Percentiles rank a stretch among this genome's conserved stretches.
phyloP scores from a whole-genome alignment of 305 asterid genomes.

The Rubia peregrina region DNA sequence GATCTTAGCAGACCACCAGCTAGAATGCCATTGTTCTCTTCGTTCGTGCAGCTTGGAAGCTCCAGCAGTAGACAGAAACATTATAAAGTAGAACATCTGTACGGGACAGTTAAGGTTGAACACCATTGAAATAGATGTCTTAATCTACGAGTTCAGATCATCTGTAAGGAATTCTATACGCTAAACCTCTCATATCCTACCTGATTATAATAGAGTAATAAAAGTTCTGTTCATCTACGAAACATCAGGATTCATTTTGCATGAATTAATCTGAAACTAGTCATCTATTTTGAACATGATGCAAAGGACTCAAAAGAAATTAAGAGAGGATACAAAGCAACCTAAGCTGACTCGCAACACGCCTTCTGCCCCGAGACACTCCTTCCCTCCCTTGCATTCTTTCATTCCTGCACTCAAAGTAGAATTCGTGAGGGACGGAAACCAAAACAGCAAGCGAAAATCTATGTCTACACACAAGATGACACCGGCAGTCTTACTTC shows the following conservation, averaged over 20 bases:
- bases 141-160: not conserved
- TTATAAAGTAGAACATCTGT: conserved; percentile 38
- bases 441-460: not conserved
- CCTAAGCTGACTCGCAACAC: conserved; percentile 46
- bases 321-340: conserved; percentile 33
- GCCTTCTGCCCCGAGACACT: conserved; percentile 38
- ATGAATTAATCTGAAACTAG: not conserved
- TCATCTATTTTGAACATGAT: not conserved
- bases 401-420: conserved; percentile 28
- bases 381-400: conserved; percentile 32
- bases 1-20: conserved; percentile 48
- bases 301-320: not conserved
- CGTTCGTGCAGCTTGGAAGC: conserved; percentile 34
- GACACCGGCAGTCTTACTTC: conserved; percentile 23
- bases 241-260: not conserved
- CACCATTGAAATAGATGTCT: not conserved
- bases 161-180: not conserved
- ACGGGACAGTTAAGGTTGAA: conserved; percentile 24
- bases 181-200: not conserved
- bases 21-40: conserved; percentile 48
- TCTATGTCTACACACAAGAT: not conserved
- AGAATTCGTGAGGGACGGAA: conserved; percentile 1
- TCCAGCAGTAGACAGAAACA: conserved; percentile 52
- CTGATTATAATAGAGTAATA: not conserved
- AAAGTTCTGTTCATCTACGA: not conserved